Evolutionary conservation across 2,329 filamentous ascomycete species (phyloP).

Genomic region (Macrophomina phaseolina): DNA sequence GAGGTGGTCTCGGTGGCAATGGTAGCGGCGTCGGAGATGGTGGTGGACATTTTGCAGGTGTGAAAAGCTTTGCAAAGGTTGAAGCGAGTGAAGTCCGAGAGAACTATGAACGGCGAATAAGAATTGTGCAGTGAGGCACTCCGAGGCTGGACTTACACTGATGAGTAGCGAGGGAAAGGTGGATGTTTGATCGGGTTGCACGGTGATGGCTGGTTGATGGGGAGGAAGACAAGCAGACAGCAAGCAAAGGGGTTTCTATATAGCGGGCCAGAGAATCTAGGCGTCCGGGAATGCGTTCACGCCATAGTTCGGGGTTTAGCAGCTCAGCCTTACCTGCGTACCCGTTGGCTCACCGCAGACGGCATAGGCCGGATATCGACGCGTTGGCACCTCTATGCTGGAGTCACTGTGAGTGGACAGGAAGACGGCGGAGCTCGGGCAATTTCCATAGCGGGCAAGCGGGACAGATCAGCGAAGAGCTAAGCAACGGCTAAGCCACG

Average conservation of each 20-base stretch:
- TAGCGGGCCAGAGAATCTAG: neutral
- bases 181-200: neutral
- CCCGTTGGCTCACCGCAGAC: neutral
- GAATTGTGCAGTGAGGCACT: neutral
- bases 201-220: neutral
- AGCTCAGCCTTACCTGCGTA: constrained; percentile 16
- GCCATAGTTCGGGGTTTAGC: neutral
- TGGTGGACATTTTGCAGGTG: constrained; percentile 11
- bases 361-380: constrained; percentile 2
- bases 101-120: neutral
- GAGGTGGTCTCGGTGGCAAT: constrained; percentile 2
- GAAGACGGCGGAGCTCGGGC: constrained; percentile 4
- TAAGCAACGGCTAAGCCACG: constrained; percentile 14
- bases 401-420: neutral
- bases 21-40: constrained; percentile 5
- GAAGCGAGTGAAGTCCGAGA: neutral
- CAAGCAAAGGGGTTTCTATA: constrained; percentile 1
- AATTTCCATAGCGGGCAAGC: neutral
- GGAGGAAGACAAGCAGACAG: neutral
- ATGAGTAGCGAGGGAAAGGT: constrained; percentile 3
- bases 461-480: neutral
- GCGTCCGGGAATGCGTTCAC: neutral
- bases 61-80: neutral
- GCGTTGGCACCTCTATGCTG: neutral
- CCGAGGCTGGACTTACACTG: neutral